Evolutionary conservation across 2,329 filamentous ascomycete genomes (phyloP), one percentile per base, ranked within the genome.

Genomic region (Cladosporium halotolerans): DNA sequence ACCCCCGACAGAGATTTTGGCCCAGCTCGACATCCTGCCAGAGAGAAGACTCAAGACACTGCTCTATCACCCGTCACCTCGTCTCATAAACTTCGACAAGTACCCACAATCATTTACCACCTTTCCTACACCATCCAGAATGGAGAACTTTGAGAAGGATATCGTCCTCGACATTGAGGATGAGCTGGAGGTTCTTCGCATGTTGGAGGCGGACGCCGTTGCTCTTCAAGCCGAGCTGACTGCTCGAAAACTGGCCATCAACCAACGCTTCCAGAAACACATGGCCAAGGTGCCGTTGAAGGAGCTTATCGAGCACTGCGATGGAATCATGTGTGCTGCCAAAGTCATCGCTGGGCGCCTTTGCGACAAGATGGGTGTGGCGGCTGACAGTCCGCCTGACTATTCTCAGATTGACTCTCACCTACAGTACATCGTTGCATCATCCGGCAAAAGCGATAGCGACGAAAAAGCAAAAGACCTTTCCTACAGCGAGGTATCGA

Each of bases 281-380:
- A 67, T 72, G 9, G 61, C 67, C 16, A 60, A 66, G 13, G 68
- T 72, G 39, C 62, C 59, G n/a, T 62, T 75, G 9, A 65, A 64
- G 14, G 64, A 73, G 36, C 68, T 74, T 14, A 58, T 76, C 10
- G 60, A 67, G 53, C 62, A 73, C 44, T 77, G 74, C 57, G 68
- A 75, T 54, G 69, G 68, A 53, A 57, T 76, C 46, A 60, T 67
- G 16, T 76, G 74, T 56, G 65, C 73, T 43, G 57, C 74, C 45
- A 69, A 71, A 54, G 67, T 70, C 16, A 56, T 68, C 16, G 61
- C 65, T 1, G 62, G 65, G 45, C 59, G 63, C 7, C 59, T 68
- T 7, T 66, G 63, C 51, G 64, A 66, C 50, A 66, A 63, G 40
- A 57, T 67, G 50, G 59, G 61, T 32, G 57, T 63, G 23, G 23